These are phyloP conservation scores for Anaeramoeba flamelloides DNA, from an alignment of 78 protist species.

Conservation along the genomic window DNA sequence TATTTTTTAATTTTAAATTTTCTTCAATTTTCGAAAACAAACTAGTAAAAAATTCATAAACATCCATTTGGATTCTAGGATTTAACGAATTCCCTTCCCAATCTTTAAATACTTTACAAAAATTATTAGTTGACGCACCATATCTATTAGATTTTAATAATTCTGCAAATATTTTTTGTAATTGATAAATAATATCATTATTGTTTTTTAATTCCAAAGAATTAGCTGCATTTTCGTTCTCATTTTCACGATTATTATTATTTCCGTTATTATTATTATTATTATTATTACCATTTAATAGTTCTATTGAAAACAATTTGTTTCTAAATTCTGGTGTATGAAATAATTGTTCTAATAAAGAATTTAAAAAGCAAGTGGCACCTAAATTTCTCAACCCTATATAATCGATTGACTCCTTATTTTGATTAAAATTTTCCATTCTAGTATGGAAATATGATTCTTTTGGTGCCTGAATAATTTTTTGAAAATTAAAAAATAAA, in stretches of 20 bases:
- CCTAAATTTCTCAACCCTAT: neutral
- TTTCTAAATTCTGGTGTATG: neutral
- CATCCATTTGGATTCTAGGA: neutral
- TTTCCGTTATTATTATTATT: too few species aligned
- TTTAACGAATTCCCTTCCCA: neutral
- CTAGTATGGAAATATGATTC: too few species aligned
- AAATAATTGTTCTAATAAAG: neutral
- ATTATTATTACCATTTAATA: too few species aligned
- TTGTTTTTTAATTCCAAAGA: too few species aligned
- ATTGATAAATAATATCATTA: neutral
- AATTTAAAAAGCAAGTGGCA: neutral
- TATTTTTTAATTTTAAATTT: neutral
- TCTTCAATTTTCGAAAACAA: neutral
- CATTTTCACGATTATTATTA: too few species aligned
- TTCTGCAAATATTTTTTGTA: neutral
- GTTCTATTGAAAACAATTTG: too few species aligned
- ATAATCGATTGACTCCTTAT: neutral
- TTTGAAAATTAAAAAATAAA: too few species aligned
- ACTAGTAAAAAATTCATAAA: neutral
- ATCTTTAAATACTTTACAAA: neutral
- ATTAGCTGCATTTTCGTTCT: too few species aligned
- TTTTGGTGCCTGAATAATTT: too few species aligned
- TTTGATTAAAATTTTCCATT: too few species aligned
- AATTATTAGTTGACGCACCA: neutral
- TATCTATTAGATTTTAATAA: neutral